Evolutionary conservation across 2,329 filamentous ascomycete genomes (phyloP), one percentile per base, ranked within the genome.

Genomic region (Pseudogymnoascus sp.): DNA sequence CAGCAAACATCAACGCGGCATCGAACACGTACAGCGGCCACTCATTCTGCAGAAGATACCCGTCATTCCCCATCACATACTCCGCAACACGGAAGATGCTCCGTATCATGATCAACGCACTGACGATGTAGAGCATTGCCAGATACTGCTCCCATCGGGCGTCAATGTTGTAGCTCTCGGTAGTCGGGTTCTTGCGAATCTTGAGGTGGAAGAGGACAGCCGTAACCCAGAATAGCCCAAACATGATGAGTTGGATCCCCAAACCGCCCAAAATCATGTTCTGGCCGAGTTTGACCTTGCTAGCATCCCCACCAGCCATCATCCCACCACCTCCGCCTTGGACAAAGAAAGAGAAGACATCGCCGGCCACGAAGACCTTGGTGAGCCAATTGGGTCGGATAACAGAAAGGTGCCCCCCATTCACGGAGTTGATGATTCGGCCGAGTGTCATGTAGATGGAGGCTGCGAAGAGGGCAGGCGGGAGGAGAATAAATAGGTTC

Each of bases 191-290:
- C 37, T 43, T 64, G 7, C 50, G 28, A 33, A 70, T 33, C 4
- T 69, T 60, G 11, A n/a, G 59, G 8, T 70, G 64, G 59, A 68
- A 70, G 11, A 65, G 33, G 8, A 77, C 66, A 0, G 81, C 77
- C 1, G 78, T 78, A 4, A 78, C 63, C 37, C 82, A 72, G 68
- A 88, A 88, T 37, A 86, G 72, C 22, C 76, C 77, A 65, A 88
- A 86, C 62, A 83, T 78, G 43, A 83, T 40, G 24, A 88, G 76
- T 69, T 88, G 85, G 14, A 86, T 70, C 33, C 82, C 70, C 2
- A 88, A 73, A 1, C 85, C 85, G 1, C 68, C 79, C 6, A 87
- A 72, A n/a, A 87, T 79, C 59, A 87, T 74, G 16, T 79, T 77
- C 66, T 82, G 70, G n/a, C 80, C 82, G 11, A 73, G 71, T 26